Evolutionary conservation across 2,329 filamentous ascomycete genomes (phyloP), one percentile per base, ranked within the genome.

Genomic region (Cladophialophora immunda): DNA sequence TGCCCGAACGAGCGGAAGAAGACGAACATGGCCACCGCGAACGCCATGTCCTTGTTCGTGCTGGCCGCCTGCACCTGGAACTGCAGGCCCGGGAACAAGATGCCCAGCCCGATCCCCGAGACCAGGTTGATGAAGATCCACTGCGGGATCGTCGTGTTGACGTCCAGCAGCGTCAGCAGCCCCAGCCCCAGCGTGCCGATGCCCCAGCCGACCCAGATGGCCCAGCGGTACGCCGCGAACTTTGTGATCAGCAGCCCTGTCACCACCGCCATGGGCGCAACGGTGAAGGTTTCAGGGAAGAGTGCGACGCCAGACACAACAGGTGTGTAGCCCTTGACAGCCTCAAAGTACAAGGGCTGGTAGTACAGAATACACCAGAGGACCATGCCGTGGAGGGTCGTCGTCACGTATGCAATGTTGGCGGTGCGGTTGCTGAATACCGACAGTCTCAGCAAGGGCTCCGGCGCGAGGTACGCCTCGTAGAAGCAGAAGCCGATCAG

Each of bases 1-100:
- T 91, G 88, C 0, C 90, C 90, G 27, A 91, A 83, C 1, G 85
- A 84, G 15, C 88, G 85, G 72, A 89, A 84, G 80, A 92, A 92
- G 61, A 84, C 85, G 77, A 89, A 90, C 80, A 92, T 86, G 11
- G 86, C 88, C 0, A 85, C 84, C 0, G 87, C 85, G 67, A 87
- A 86, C 1, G 87, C 85, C 47, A 89, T 84, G 72, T 90, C 85
- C 64, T 83, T 81, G 65, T 82, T 82, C 0, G 81, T 79, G 1
- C 85, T 82, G 0, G 87, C 82, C 7, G 89, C 89, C 76, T 92
- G 89, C 27, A 91, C 84, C 1, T 86, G 84, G 36, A 90, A 85
- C 0, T 81, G 83, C 78, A 90, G 86, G n/a, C 84, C 81, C 0
- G 90, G 65, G 67, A 90, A 85, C 72, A 89, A 89, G 80, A 92